Conservation (phyloP, 345 rosid species). For the Citrus trifoliata region DNA sequence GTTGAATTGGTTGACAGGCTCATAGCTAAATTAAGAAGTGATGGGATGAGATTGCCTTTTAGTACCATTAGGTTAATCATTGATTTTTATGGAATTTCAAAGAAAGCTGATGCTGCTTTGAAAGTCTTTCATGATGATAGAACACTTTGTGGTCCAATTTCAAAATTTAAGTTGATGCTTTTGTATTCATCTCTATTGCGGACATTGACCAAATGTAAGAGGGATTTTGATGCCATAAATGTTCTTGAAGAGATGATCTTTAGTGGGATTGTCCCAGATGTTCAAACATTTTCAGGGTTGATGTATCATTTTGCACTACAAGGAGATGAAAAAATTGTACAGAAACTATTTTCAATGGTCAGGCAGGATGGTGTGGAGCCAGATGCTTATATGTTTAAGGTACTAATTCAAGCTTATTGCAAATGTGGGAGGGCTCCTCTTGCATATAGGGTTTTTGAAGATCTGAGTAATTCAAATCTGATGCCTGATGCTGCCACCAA, state of each 20-base stretch:
- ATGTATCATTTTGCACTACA: constrained; percentile 71
- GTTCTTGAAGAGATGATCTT: constrained; percentile 74
- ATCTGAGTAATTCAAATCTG: constrained; percentile 58
- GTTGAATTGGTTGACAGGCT: constrained; percentile 70
- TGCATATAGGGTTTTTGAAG: constrained; percentile 73
- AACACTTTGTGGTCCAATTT: constrained; percentile 50
- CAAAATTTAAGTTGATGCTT: constrained; percentile 60
- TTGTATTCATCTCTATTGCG: constrained; percentile 74
- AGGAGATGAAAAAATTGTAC: constrained; percentile 76
- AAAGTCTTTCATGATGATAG: constrained; percentile 63
- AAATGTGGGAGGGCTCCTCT: constrained; percentile 73
- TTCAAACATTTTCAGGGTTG: constrained; percentile 82
- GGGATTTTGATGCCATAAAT: constrained; percentile 59
- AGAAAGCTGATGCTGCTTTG: constrained; percentile 79
- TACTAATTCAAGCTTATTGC: constrained; percentile 78
- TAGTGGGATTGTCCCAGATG: constrained; percentile 58
- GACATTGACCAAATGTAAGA: constrained; percentile 71
- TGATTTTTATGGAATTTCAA: constrained; percentile 82
- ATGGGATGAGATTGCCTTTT: constrained; percentile 69
- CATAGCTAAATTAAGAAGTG: constrained; percentile 53
- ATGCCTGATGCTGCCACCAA: constrained; percentile 66
- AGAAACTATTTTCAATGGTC: constrained; percentile 63
- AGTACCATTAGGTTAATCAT: constrained; percentile 74
- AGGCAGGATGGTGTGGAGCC: constrained; percentile 68
- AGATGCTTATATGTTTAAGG: constrained; percentile 71